Base-by-base conservation (phyloP, 345 rosid species). In the Mallotus nudiflorus region DNA sequence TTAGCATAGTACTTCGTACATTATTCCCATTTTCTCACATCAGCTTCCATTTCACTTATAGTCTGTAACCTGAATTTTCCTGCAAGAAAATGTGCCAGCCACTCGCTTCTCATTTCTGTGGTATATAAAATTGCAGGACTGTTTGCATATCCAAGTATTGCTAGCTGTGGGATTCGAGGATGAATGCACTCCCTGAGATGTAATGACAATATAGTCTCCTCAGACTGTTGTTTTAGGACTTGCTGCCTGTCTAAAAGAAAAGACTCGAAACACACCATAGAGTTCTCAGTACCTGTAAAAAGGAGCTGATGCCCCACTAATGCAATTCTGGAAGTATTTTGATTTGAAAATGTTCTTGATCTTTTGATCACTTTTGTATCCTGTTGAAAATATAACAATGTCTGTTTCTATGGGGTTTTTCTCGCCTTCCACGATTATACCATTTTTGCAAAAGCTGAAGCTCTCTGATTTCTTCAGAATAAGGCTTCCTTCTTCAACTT, bases 141-240 rank as follows among this genome's bases (percentile, higher is more conserved):
- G 4, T 62, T 73, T 24, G 68, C 45, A n/a, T 71, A 80, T 14
- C 86, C 86, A 14, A 80, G 73, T 16, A 83, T 72, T 10, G 86
- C 82, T 10, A 83, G 48, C 20, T 80, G 83, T 11, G 84, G 86
- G 27, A 77, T 83, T 29, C 61, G 62, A 6, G 82, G 80, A 70
- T 83, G 84, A 57, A 83, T 77, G 70, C 78, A 66, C 15, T 80
- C 82, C 70, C 84, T 80, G 69, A 52, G 44, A 65, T n/a, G 68
- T 7, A 19, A 69, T 6, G 6, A 45, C 14, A 44, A 39, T 3
- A 1, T 46, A 44, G 62, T 46, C 37, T 33, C 3, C 3, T 33
- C 6, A 33, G 37, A 6, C 37, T 33, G 6, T n/a, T n/a, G 37
- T 33, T 33, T 33, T 33, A 35, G 6, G 56, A 52, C 28, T 7